Evolutionary conservation across 495 filamentous ascomycete species (phyloP).

Genomic region (Parmelia sp.): DNA sequence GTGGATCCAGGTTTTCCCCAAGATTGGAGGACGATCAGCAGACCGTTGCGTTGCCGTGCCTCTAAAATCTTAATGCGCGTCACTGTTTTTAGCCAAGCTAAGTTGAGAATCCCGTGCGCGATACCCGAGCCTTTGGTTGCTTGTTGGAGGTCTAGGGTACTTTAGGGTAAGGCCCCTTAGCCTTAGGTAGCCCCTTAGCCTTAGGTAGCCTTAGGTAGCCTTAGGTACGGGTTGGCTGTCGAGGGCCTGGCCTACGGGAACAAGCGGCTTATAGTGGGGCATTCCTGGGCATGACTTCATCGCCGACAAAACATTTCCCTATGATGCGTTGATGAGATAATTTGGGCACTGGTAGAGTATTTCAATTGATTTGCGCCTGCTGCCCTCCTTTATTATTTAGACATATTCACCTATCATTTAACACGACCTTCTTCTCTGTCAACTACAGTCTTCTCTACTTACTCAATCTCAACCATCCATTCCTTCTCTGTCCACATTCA

Average conservation of each 20-base stretch:
- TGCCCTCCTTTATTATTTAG: background rate
- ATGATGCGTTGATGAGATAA: no score
- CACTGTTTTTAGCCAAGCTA: background rate
- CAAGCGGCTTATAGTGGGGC: background rate
- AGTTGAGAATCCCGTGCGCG: background rate
- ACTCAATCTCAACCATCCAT: conserved; percentile 8
- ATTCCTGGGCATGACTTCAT: background rate
- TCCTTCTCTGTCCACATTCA: no score
- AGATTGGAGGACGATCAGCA: no score
- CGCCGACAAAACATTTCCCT: background rate
- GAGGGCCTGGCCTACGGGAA: no score
- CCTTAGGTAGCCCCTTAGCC: no score
- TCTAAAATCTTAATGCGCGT: background rate
- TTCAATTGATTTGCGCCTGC: background rate
- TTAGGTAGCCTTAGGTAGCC: no score
- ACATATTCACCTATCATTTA: background rate
- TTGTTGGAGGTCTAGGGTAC: no score
- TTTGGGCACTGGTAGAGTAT: no score
- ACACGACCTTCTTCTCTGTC: background rate
- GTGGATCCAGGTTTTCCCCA: no score
- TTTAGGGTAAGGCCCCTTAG: no score
- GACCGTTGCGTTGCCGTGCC: background rate
- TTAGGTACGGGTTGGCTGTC: no score
- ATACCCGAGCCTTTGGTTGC: background rate
- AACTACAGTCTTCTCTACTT: background rate